phyloP scores from a whole-genome alignment of 805 yeast species.

The Ogataea zsoltii region DNA sequence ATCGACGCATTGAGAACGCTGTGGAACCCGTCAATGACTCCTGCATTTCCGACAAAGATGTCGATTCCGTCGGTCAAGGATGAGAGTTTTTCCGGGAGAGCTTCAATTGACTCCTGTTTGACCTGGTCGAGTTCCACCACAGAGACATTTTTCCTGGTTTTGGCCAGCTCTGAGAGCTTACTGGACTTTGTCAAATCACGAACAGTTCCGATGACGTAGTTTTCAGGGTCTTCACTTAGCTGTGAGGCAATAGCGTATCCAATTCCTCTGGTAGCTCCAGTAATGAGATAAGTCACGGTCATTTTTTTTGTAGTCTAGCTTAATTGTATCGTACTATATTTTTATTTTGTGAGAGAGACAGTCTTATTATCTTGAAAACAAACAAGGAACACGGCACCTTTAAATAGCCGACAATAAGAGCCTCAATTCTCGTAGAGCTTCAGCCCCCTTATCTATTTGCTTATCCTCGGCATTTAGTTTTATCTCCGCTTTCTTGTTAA shows the following conservation, averaged over 20 bases:
- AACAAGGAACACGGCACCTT: no score
- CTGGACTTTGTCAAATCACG: constrained; percentile 9
- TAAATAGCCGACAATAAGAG: no score
- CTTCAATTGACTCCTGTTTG: constrained; percentile 20
- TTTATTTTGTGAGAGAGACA: no score
- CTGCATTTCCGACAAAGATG: constrained; percentile 39
- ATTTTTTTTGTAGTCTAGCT: not conserved
- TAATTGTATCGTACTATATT: no score
- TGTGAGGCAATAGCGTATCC: constrained; percentile 37
- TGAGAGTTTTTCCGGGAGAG: constrained; percentile 16
- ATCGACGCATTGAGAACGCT: not conserved
- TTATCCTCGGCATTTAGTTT: no score
- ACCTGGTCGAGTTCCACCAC: constrained; percentile 26
- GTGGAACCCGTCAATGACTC: constrained; percentile 7
- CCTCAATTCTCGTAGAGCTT: no score
- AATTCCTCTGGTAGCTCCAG: constrained; percentile 47
- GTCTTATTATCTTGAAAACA: no score
- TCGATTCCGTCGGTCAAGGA: constrained; percentile 30
- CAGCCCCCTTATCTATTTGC: no score
- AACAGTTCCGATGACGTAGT: constrained; percentile 25
- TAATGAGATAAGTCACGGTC: constrained; percentile 33
- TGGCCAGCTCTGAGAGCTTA: constrained; percentile 19
- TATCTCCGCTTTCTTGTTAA: no score
- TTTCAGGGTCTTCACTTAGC: constrained; percentile 24
- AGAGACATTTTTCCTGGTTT: constrained; percentile 18